A percentile compares a stretch with the other conserved stretches of the same genome.
Conservation (phyloP, 345 rosid species). For the Boechera retrofracta region DNA sequence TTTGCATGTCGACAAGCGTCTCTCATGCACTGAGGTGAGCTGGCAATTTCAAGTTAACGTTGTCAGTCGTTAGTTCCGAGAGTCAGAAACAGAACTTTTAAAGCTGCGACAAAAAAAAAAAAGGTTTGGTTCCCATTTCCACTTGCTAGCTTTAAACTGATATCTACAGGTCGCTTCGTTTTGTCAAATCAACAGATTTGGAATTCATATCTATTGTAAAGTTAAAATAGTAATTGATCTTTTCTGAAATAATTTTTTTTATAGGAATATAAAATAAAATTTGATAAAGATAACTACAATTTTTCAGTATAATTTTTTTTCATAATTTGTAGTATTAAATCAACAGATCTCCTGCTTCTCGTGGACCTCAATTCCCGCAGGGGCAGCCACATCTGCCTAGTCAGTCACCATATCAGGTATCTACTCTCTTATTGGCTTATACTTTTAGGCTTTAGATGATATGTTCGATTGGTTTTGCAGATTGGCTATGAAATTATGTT, state of each 20-base stretch:
- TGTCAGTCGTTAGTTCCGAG: neutral
- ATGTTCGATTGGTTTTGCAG: neutral
- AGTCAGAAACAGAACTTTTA: neutral
- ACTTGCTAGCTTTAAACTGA: too few species aligned
- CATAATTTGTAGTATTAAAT: too few species aligned
- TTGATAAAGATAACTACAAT: too few species aligned
- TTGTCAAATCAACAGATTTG: neutral
- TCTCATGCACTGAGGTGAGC: conserved; percentile 1
- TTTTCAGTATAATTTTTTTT: too few species aligned
- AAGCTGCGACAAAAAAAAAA: neutral
- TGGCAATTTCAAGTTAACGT: neutral
- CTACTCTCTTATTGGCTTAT: conserved; percentile 1
- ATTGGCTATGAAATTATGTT: conserved; percentile 13
- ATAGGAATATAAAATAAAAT: too few species aligned
- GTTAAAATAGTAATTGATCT: neutral
- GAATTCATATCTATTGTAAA: neutral
- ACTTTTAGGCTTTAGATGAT: neutral
- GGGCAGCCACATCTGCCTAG: conserved; percentile 66
- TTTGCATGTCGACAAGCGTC: conserved; percentile 7
- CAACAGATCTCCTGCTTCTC: conserved; percentile 57
- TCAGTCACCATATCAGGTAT: conserved; percentile 78
- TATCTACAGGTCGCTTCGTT: neutral
- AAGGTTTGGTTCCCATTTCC: too few species aligned
- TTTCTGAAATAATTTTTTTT: neutral
- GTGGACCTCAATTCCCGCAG: conserved; percentile 66